Evolutionary conservation across 1,284 basidiomycete genomes (phyloP).

Genomic region (Tremellales sp.): DNA sequence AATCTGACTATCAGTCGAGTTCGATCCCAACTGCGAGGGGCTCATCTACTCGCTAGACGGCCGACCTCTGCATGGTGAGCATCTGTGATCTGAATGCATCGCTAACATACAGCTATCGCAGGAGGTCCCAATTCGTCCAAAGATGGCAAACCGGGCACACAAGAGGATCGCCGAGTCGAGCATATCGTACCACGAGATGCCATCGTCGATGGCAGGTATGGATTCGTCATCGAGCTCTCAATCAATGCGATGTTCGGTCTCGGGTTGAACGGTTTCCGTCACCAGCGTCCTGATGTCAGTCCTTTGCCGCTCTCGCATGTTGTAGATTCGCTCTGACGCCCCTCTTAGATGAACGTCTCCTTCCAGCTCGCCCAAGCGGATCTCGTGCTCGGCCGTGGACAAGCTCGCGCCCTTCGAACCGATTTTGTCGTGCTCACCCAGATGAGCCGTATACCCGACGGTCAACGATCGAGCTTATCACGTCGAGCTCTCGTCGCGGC

Average conservation of each 20-base stretch:
- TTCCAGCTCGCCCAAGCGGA: slow-evolving; percentile 61
- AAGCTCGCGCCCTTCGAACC: slow-evolving; percentile 74
- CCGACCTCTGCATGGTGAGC: slow-evolving; percentile 65
- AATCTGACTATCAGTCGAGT: slow-evolving; percentile 62
- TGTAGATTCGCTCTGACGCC: not conserved
- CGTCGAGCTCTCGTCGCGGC: slow-evolving; percentile 73
- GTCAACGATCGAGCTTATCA: slow-evolving; percentile 55
- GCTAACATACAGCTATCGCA: slow-evolving; percentile 9
- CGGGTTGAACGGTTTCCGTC: slow-evolving; percentile 3
- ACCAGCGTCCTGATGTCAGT: slow-evolving; percentile 13
- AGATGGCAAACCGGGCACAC: slow-evolving; percentile 80
- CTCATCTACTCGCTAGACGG: slow-evolving; percentile 80
- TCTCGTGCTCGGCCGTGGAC: slow-evolving; percentile 79
- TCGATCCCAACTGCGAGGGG: slow-evolving; percentile 85
- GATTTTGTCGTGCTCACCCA: slow-evolving; percentile 74
- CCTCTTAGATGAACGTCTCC: slow-evolving; percentile 7
- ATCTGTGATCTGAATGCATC: not conserved
- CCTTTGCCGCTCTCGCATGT: too few relatives aligned
- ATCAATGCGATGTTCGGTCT: slow-evolving; percentile 9
- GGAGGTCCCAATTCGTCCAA: slow-evolving; percentile 18
- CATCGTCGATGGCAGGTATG: slow-evolving; percentile 59
- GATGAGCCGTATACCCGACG: slow-evolving; percentile 56
- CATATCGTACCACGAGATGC: slow-evolving; percentile 71
- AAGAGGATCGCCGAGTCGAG: slow-evolving; percentile 80
- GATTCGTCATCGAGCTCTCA: slow-evolving; percentile 75